Base-by-base conservation (phyloP, 2,329 filamentous ascomycete genomes). In the Aaosphaeria arxii region DNA sequence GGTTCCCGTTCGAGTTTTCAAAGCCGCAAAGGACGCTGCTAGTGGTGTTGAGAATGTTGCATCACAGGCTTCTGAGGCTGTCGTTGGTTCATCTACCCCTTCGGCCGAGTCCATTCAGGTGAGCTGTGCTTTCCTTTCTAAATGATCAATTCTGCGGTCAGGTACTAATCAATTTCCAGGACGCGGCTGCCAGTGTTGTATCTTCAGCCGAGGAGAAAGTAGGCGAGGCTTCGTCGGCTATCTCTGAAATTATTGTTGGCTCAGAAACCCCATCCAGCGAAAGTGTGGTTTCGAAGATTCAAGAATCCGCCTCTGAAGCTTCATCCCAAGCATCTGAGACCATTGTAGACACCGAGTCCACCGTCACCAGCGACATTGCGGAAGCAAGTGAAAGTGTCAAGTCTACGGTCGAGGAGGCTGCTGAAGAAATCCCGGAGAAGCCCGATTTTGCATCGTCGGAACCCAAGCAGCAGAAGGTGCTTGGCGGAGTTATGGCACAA, bases 1-100 rank as follows among this genome's bases (percentile, higher is more conserved):
- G 11, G 80, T 87, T 60, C 81, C 83, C 44, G 73, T 78, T 7
- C 80, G 81, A 17, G 82, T 71, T 3, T 70, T 71, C 47, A 74
- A 74, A 40, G 72, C 67, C 43, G 74, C 71, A 36, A 64, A 76
- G 41, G 64, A 74, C 46, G 67, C 72, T n/a, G 61, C 67, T 13
- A 60, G 71, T 11, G 67, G 68, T 38, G 64, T 71, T 28, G 68
- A 71, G 41, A 56, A 66, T 7, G 65, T 62, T 28, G 66, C 64
- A 28, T 70, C 67, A 7, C 64, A 69, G 35, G 64, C 64, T 7
- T 70, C 71, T 2, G 66, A 70, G 43, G 61, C 63, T 7, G 54
- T 71, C 17, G 47, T 69, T 28, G 64, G 61, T 32, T 9, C 33
- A 36, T 64, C 62, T n/a, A 65, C 63, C 4, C 60, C 66, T 24